Conservation (phyloP, 129 eudicot genomes). For the Lactuca saligna region DNA sequence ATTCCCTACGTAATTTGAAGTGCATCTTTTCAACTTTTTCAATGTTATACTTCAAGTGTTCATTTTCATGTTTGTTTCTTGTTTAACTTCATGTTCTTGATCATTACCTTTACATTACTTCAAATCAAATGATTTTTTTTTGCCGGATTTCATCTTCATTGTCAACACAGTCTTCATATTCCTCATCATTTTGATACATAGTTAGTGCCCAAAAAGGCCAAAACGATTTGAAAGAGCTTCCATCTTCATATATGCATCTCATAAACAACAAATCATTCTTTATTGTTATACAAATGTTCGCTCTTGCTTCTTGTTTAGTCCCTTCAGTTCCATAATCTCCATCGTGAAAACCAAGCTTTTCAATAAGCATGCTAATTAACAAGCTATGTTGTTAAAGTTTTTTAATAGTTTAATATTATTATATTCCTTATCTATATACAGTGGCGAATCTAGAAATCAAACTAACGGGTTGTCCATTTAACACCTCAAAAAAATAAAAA, state of each 20-base stretch:
- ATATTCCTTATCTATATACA: no score
- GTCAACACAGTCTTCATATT: constrained; percentile 3
- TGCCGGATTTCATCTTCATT: constrained; percentile 15
- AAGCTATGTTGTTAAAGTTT: no score
- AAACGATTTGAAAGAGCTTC: constrained; percentile 61
- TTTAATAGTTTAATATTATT: no score
- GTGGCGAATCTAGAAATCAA: no score
- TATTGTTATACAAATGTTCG: constrained; percentile 77
- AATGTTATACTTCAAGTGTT: no score
- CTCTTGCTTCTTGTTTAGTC: constrained; percentile 40
- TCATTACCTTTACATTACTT: constrained; percentile 1
- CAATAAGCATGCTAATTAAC: no score
- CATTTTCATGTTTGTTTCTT: constrained; percentile 4
- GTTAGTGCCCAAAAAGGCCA: constrained; percentile 68
- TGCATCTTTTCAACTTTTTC: no score
- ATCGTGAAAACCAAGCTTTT: no score
- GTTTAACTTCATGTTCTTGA: background rate
- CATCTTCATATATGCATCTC: constrained; percentile 96
- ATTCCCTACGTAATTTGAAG: no score
- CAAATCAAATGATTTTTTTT: background rate
- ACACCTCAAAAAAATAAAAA: no score
- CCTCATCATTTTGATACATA: constrained; percentile 15
- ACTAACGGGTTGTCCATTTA: no score
- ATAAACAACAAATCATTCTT: constrained; percentile 80
- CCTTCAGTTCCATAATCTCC: constrained; percentile 38